Evolutionary conservation across 805 yeast species (phyloP).

Genomic region (Metschnikowia bowlesiae): DNA sequence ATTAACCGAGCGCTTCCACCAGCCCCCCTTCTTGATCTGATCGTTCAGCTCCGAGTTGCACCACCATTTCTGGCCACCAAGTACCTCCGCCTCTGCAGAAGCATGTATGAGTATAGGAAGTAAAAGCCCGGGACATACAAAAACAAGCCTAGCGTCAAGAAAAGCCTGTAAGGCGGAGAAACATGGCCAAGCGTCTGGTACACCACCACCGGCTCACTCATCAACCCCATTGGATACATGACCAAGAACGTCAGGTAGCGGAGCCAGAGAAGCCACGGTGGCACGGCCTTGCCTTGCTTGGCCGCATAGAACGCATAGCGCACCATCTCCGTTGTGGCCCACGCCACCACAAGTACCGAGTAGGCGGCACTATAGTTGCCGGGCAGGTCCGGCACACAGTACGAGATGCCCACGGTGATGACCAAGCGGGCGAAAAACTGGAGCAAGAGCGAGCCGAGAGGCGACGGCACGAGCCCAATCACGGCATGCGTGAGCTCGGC

Average conservation of each 20-base stretch:
- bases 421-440: slow-evolving; percentile 29
- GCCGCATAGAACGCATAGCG: slow-evolving; percentile 26
- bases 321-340: slow-evolving; percentile 28
- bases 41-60: background rate
- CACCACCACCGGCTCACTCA: slow-evolving; percentile 25
- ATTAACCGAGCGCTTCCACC: no score
- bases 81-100: slow-evolving; percentile 23
- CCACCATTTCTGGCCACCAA: background rate
- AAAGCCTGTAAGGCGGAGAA: slow-evolving; percentile 17
- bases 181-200: slow-evolving; percentile 20
- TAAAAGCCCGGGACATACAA: slow-evolving; percentile 30
- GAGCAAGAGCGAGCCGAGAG: slow-evolving; percentile 21
- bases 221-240: slow-evolving; percentile 29
- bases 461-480: slow-evolving; percentile 26
- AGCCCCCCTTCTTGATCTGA: no score
- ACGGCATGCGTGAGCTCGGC: slow-evolving; percentile 23
- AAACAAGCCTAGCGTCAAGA: slow-evolving; percentile 20
- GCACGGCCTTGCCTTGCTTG: slow-evolving; percentile 17
- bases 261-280: slow-evolving; percentile 22
- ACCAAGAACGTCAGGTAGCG: slow-evolving; percentile 27
- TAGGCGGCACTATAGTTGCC: slow-evolving; percentile 24
- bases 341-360: slow-evolving; percentile 23
- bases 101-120: slow-evolving; percentile 27
- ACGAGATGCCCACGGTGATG: slow-evolving; percentile 27
- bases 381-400: slow-evolving; percentile 24